Evolutionary conservation across 257 asterid species (phyloP).

Genomic region (Catharanthus roseus): DNA sequence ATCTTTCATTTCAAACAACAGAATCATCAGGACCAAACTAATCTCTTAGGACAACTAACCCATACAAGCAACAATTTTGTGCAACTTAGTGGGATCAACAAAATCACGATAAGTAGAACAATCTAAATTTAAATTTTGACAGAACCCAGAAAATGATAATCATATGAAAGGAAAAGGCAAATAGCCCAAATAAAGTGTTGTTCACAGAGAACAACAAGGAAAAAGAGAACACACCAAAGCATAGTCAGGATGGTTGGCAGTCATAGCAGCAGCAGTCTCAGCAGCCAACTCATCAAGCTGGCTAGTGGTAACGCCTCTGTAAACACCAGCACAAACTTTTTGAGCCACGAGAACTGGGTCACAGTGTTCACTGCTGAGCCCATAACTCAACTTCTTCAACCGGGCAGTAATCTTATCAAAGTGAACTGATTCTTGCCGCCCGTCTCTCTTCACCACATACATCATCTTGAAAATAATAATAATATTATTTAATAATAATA

Average conservation of each 20-base stretch:
- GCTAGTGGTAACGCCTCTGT: constrained; percentile 87
- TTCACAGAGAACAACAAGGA: background rate
- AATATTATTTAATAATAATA: too few species aligned
- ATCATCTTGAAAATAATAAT: constrained; percentile 24
- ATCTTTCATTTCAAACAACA: background rate
- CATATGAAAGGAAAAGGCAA: background rate
- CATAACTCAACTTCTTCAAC: constrained; percentile 83
- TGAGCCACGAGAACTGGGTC: constrained; percentile 86
- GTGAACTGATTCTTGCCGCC: constrained; percentile 85
- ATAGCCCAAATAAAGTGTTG: background rate
- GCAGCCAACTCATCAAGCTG: constrained; percentile 98
- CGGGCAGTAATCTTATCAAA: constrained; percentile 94
- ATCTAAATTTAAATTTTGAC: too few species aligned
- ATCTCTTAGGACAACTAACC: background rate
- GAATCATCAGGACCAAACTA: background rate
- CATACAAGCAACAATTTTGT: background rate
- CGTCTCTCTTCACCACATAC: constrained; percentile 97
- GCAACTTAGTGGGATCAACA: background rate
- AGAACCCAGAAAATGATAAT: background rate
- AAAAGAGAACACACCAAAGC: constrained; percentile 61
- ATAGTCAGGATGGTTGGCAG: constrained; percentile 93
- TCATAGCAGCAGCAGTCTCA: constrained; percentile 94
- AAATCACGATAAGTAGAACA: background rate
- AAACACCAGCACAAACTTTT: constrained; percentile 94
- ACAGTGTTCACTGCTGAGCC: constrained; percentile 84